Conservation (phyloP, 2,329 filamentous ascomycete genomes). For the Coniosporium tulheliwenetii region DNA sequence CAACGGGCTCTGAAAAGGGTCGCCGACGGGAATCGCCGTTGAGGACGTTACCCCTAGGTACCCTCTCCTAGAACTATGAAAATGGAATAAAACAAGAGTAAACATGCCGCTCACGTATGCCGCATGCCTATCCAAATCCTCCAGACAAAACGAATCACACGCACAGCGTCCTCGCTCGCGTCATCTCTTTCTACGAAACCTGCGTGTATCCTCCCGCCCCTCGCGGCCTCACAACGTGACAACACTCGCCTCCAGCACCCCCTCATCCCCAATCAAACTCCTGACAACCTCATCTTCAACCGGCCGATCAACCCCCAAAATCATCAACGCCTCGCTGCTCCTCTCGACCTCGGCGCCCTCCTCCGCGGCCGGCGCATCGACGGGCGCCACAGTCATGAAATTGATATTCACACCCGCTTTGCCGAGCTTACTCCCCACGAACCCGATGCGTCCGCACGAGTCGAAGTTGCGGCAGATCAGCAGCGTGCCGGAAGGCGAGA, state of each 20-base stretch:
- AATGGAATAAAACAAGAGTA: too few relatives aligned
- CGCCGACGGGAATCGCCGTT: too few relatives aligned
- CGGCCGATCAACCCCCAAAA: conserved; percentile 54
- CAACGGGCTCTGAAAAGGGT: too few relatives aligned
- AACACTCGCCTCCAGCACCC: conserved; percentile 37
- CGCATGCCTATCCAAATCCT: too few relatives aligned
- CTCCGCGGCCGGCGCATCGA: conserved; percentile 23
- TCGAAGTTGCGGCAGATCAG: conserved; percentile 74
- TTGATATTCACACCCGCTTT: conserved; percentile 59
- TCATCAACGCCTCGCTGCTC: conserved; percentile 63
- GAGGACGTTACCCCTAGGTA: too few relatives aligned
- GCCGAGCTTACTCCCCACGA: conserved; percentile 57
- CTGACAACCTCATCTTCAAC: conserved; percentile 41
- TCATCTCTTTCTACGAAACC: too few relatives aligned
- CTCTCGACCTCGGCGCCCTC: conserved; percentile 14
- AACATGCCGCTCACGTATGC: too few relatives aligned
- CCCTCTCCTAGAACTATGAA: too few relatives aligned
- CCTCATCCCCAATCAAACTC: conserved; percentile 31
- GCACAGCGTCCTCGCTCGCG: too few relatives aligned
- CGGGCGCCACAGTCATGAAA: conserved; percentile 58
- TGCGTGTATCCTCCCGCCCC: too few relatives aligned
- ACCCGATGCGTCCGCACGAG: conserved; percentile 66
- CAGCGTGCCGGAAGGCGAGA: conserved; percentile 56
- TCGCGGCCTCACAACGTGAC: conserved; percentile 25
- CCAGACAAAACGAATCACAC: too few relatives aligned